phyloP scores from a whole-genome alignment of 495 filamentous ascomycete species.

The Aspergillus baeticus region DNA sequence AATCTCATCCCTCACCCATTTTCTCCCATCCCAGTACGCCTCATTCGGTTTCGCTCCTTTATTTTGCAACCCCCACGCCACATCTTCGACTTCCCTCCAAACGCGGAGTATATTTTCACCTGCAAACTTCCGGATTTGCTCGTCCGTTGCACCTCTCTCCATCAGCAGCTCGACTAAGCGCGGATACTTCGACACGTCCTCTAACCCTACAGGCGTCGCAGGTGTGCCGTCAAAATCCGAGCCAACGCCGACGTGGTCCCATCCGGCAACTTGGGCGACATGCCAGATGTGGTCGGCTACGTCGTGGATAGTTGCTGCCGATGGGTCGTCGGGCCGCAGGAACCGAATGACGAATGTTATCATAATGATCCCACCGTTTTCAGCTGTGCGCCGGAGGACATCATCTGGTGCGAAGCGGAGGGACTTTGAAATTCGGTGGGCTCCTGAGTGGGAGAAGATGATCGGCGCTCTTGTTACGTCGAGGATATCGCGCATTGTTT shows the following conservation, averaged over 20 bases:
- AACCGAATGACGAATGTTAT: constrained; percentile 73
- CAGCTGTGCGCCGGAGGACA: constrained; percentile 61
- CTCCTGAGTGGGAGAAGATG: constrained; percentile 72
- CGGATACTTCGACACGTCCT: constrained; percentile 74
- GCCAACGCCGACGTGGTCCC: constrained; percentile 71
- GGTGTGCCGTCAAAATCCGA: constrained; percentile 69
- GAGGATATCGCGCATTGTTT: constrained; percentile 70
- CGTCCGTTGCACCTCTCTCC: constrained; percentile 56
- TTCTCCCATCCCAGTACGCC: neutral
- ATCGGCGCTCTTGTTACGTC: constrained; percentile 61
- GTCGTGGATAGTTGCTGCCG: constrained; percentile 59
- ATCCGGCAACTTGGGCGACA: constrained; percentile 68
- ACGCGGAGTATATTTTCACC: constrained; percentile 67
- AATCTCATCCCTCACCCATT: neutral
- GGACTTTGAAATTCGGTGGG: constrained; percentile 64
- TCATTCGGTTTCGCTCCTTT: neutral
- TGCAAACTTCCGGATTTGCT: constrained; percentile 55
- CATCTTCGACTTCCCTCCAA: constrained; percentile 56
- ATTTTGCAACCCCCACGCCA: neutral
- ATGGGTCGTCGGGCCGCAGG: constrained; percentile 52
- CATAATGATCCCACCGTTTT: constrained; percentile 66
- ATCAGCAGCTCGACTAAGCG: constrained; percentile 67
- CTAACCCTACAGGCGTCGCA: constrained; percentile 33
- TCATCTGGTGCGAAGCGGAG: constrained; percentile 73
- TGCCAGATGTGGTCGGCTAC: constrained; percentile 70